Percentiles rank a stretch among this genome's conserved stretches.
phyloP scores from a whole-genome alignment of 768 basidiomycete species.

The Termitomyces sp. region DNA sequence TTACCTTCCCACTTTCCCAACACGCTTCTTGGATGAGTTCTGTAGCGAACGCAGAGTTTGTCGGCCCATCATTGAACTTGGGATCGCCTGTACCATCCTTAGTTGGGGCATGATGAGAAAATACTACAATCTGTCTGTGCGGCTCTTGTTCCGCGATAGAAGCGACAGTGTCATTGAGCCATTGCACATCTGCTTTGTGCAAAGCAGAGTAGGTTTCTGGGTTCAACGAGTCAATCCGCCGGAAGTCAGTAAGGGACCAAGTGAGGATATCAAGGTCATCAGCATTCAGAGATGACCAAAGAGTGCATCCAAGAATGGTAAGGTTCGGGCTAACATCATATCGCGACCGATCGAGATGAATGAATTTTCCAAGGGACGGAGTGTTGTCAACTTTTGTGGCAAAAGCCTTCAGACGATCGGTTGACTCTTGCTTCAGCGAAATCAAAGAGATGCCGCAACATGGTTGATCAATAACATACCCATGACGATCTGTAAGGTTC shows the following conservation, averaged over 20 bases:
- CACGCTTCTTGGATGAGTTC: conserved; percentile 23
- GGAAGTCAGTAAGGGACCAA: conserved; percentile 30
- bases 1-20: conserved; percentile 24
- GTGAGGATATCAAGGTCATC: conserved; percentile 23
- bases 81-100: conserved; percentile 29
- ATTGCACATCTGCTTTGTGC: conserved; percentile 26
- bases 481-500: conserved; percentile 3
- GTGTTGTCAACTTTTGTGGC: background rate
- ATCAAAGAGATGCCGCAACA: background rate
- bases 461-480: too few relatives aligned
- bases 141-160: conserved; percentile 24
- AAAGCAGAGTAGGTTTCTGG: background rate
- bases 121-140: conserved; percentile 26
- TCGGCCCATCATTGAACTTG: conserved; percentile 20
- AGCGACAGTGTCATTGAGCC: conserved; percentile 27
- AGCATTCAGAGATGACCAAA: conserved; percentile 31
- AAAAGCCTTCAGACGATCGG: background rate
- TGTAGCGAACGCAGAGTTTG: conserved; percentile 26
- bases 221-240: conserved; percentile 23
- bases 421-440: background rate
- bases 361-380: conserved; percentile 20
- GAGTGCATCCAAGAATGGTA: conserved; percentile 38
- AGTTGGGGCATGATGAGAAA: conserved; percentile 41
- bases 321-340: conserved; percentile 27
- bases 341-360: conserved; percentile 30